Evolutionary conservation across 176 grass and related monocot species (phyloP).

Genomic region (Typha latifolia): DNA sequence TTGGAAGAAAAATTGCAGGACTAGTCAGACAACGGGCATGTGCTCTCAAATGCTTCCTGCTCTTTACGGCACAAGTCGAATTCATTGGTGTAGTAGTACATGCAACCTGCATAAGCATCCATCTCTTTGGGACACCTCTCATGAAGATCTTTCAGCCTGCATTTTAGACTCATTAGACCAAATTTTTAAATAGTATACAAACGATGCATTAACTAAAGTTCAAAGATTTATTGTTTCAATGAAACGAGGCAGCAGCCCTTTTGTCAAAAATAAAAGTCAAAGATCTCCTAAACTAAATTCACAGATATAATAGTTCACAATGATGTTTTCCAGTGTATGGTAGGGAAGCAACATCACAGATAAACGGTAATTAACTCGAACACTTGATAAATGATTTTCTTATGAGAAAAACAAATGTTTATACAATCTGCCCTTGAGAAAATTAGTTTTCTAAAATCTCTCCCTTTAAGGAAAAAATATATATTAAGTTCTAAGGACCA

Average conservation of each 20-base stretch:
- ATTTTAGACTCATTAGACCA: neutral
- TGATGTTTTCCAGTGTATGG: too few relatives aligned
- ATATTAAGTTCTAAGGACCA: too few relatives aligned
- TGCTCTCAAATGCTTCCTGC: slow-evolving; percentile 69
- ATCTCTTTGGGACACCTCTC: slow-evolving; percentile 71
- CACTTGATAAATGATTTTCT: too few relatives aligned
- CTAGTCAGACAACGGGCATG: slow-evolving; percentile 62
- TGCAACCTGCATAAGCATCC: slow-evolving; percentile 79
- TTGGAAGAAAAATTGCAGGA: slow-evolving; percentile 11
- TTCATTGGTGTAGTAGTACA: slow-evolving; percentile 94
- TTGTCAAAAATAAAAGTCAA: too few relatives aligned
- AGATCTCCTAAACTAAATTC: too few relatives aligned
- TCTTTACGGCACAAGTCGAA: slow-evolving; percentile 87
- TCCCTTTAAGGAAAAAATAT: too few relatives aligned
- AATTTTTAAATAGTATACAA: neutral
- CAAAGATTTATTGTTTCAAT: neutral
- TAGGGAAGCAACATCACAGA: too few relatives aligned
- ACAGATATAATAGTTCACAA: too few relatives aligned
- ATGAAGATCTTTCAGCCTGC: slow-evolving; percentile 81
- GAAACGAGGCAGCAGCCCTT: neutral
- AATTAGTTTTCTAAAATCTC: too few relatives aligned
- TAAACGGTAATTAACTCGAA: too few relatives aligned
- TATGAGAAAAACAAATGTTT: too few relatives aligned
- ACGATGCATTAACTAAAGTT: neutral
- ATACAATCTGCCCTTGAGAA: too few relatives aligned